Evolutionary conservation across 164 flowering plant species (phyloP).

Genomic region (Magnolia kwangsiensis): DNA sequence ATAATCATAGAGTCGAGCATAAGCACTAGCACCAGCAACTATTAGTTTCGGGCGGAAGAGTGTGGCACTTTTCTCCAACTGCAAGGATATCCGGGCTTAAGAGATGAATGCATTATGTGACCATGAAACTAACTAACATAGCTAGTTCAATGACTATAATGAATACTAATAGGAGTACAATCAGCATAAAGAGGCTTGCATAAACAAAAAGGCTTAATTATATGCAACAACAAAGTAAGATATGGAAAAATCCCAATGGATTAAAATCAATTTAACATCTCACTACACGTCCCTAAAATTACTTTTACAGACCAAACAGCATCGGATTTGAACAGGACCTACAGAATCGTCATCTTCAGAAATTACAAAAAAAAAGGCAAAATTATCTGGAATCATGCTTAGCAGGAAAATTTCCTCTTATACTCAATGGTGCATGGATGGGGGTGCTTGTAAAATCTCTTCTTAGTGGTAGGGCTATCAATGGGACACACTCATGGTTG

Average conservation of each 20-base stretch:
- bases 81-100: conserved; percentile 12
- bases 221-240: neutral
- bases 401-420: neutral
- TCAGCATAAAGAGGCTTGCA: neutral
- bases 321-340: neutral
- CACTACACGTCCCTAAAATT: neutral
- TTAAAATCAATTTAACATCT: neutral
- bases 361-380: neutral
- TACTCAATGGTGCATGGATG: neutral
- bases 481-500: too few relatives aligned
- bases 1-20: conserved; percentile 94
- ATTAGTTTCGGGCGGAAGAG: conserved; percentile 92
- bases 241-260: neutral
- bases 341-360: neutral
- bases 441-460: neutral
- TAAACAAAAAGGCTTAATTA: neutral
- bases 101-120: neutral
- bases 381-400: neutral
- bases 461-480: too few relatives aligned
- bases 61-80: conserved; percentile 91
- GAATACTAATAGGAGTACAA: neutral
- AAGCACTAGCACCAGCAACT: conserved; percentile 99
- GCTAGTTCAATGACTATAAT: neutral
- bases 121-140: neutral
- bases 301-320: neutral